phyloP scores from a whole-genome alignment of 441 rosid genomes.

The Populus hybrid region DNA sequence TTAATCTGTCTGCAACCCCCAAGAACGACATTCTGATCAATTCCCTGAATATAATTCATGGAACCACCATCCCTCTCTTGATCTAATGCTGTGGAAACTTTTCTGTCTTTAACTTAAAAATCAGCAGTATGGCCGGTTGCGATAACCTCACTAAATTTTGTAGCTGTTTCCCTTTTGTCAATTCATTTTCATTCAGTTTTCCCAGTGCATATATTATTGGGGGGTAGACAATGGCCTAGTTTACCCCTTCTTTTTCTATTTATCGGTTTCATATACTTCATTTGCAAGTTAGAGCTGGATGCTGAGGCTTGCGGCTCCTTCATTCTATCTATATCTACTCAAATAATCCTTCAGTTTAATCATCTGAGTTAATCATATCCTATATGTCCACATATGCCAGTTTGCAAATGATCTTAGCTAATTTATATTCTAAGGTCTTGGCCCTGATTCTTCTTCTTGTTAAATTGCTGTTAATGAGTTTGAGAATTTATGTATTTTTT shows the following conservation, averaged over 20 bases:
- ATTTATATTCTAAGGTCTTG: neutral
- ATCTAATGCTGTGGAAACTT: neutral
- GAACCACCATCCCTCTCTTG: neutral
- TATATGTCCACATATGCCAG: neutral
- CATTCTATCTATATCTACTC: neutral
- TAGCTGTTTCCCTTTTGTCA: neutral
- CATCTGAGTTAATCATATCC: neutral
- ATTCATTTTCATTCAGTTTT: neutral
- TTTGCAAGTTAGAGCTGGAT: neutral
- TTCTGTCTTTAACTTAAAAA: too few species aligned
- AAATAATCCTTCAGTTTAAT: neutral
- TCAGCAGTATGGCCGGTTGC: neutral
- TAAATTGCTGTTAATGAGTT: neutral
- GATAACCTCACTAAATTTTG: neutral
- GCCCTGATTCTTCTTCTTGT: neutral
- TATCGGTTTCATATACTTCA: neutral
- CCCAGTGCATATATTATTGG: neutral
- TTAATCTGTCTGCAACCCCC: constrained; percentile 28
- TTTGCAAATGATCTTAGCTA: neutral
- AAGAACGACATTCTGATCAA: neutral
- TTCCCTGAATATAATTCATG: neutral
- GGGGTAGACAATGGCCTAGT: neutral
- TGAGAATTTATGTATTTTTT: neutral
- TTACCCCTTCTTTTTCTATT: neutral
- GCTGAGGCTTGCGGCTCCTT: neutral